These are phyloP conservation scores for Albugo laibachii DNA, from an alignment of 352 stramenopile genomes.

Conservation along the genomic window DNA sequence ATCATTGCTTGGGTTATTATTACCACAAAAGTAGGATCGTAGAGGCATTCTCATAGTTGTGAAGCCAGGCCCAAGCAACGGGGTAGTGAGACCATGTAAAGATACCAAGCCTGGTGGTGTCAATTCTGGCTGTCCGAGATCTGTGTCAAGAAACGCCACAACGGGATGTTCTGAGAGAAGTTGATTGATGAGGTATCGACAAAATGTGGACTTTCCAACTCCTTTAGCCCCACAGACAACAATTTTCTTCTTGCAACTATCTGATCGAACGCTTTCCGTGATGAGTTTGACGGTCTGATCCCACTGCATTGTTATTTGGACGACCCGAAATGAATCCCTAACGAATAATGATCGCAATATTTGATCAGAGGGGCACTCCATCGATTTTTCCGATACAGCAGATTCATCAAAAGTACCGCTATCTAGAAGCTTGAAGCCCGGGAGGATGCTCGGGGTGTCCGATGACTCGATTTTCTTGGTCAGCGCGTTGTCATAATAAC, in stretches of 20 bases:
- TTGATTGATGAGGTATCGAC: constrained; percentile 85
- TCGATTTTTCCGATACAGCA: constrained; percentile 10
- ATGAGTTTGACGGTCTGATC: constrained; percentile 20
- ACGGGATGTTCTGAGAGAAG: constrained; percentile 45
- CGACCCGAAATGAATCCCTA: constrained; percentile 31
- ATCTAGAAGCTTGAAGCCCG: constrained; percentile 51
- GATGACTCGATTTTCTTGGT: constrained; percentile 5
- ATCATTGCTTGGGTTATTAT: constrained; percentile 51
- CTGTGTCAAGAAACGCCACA: constrained; percentile 89
- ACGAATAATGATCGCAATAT: constrained; percentile 32
- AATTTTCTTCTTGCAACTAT: constrained; percentile 23
- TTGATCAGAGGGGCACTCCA: constrained; percentile 26
- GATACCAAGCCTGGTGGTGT: constrained; percentile 84
- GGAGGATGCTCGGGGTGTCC: constrained; percentile 18
- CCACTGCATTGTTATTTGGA: constrained; percentile 48
- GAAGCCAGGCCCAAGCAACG: constrained; percentile 83
- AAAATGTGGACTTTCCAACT: constrained; percentile 91
- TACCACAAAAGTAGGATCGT: constrained; percentile 54
- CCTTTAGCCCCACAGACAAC: constrained; percentile 89
- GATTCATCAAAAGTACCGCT: no score
- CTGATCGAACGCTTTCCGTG: constrained; percentile 14
- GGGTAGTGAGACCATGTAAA: constrained; percentile 71
- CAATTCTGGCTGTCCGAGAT: constrained; percentile 90
- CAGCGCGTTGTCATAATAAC: constrained; percentile 41
- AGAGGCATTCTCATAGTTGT: constrained; percentile 73